Evolutionary conservation across 495 filamentous ascomycete genomes (phyloP).

Genomic region (Cairneyella variabilis): DNA sequence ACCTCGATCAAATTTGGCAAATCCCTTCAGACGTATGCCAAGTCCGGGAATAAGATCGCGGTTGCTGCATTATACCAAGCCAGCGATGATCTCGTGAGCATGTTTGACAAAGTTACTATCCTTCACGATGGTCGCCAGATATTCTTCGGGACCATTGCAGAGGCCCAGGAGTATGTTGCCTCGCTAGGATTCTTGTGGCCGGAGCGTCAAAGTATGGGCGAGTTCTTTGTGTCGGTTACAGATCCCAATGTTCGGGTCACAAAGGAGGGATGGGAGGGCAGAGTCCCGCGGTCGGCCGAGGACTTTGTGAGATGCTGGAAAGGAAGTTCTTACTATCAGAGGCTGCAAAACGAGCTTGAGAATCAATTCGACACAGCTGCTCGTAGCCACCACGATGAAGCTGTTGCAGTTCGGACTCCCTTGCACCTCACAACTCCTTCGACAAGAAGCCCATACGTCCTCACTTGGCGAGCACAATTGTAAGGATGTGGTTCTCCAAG

Average conservation of each 20-base stretch:
- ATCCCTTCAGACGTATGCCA: conserved; percentile 58
- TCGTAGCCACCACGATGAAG: too few relatives aligned
- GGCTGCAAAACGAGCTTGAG: conserved; percentile 64
- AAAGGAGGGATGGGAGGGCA: conserved; percentile 53
- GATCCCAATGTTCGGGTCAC: conserved; percentile 56
- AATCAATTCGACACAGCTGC: too few relatives aligned
- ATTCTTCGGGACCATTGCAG: conserved; percentile 55
- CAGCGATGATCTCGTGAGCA: conserved; percentile 65
- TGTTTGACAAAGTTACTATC: conserved; percentile 75
- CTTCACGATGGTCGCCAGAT: conserved; percentile 71
- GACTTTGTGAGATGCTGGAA: conserved; percentile 75
- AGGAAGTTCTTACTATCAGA: conserved; percentile 57
- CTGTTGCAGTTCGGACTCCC: too few relatives aligned
- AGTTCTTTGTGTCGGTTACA: conserved; percentile 69
- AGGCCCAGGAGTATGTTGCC: conserved; percentile 57
- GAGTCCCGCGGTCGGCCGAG: conserved; percentile 61
- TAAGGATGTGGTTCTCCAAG: too few relatives aligned
- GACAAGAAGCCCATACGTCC: background rate
- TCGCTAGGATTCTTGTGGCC: conserved; percentile 51
- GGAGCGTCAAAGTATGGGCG: conserved; percentile 52
- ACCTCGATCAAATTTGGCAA: conserved; percentile 73
- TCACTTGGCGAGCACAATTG: background rate
- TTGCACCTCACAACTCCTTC: conserved; percentile 34
- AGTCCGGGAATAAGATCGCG: conserved; percentile 58
- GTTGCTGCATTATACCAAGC: conserved; percentile 80